Percentiles rank a stretch among this genome's conserved stretches.
Conservation (phyloP, 2,329 filamentous ascomycete species). For the Pseudogymnoascus sp. region DNA sequence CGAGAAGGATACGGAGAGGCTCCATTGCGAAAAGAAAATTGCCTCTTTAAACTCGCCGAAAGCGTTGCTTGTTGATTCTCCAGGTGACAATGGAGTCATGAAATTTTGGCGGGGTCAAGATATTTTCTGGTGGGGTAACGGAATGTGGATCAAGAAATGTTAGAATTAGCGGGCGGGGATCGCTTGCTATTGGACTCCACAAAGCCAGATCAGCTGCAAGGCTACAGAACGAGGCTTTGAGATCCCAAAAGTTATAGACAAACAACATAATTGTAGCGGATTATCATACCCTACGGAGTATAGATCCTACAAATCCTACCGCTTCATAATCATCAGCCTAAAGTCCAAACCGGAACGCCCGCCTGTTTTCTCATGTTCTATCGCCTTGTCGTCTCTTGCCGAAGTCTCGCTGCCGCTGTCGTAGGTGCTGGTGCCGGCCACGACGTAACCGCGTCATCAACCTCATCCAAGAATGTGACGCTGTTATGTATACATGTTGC, state of each 20-base stretch:
- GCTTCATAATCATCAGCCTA: slow-evolving; percentile 5
- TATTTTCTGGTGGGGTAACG: slow-evolving; percentile 1
- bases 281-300: slow-evolving; percentile 1
- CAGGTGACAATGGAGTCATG: slow-evolving; percentile 2
- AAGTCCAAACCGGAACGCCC: slow-evolving; percentile 1
- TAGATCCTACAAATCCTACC: slow-evolving; percentile 2
- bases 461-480: slow-evolving; percentile 78
- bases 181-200: slow-evolving; percentile 8
- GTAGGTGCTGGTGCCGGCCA: slow-evolving; percentile 63
- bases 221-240: not conserved
- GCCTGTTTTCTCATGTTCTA: slow-evolving; percentile 12
- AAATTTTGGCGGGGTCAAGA: slow-evolving; percentile 8
- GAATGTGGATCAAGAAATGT: slow-evolving; percentile 8
- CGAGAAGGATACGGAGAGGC: slow-evolving; percentile 63
- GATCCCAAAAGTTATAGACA: not conserved
- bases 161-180: slow-evolving; percentile 1
- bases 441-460: slow-evolving; percentile 75
- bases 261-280: slow-evolving; percentile 3
- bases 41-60: not conserved
- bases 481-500: slow-evolving; percentile 87
- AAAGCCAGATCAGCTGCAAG: not conserved
- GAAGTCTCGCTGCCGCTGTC: slow-evolving; percentile 26
- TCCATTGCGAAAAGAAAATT: slow-evolving; percentile 9
- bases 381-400: slow-evolving; percentile 26
- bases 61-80: slow-evolving; percentile 6